Percentiles rank a stretch among this genome's conserved stretches.
These are phyloP conservation scores for Leishmania lainsoni DNA, from an alignment of 208 protist genomes.

Conservation along the genomic window DNA sequence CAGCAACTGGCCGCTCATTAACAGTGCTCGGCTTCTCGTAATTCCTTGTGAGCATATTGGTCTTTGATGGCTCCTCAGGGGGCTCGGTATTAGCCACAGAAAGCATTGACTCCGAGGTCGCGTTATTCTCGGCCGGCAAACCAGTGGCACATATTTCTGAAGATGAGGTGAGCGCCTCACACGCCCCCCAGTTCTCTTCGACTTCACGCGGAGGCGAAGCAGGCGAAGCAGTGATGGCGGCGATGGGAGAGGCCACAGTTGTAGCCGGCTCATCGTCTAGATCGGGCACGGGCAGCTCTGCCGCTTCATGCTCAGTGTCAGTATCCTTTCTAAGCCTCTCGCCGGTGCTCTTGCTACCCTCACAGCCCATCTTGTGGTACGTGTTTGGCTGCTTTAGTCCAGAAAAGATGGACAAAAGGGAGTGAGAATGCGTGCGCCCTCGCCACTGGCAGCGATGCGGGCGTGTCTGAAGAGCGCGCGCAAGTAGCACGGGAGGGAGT, in stretches of 20 bases:
- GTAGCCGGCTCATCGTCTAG: neutral
- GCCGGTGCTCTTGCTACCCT: slow-evolving; percentile 34
- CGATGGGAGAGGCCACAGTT: neutral
- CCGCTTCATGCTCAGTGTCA: too few species aligned
- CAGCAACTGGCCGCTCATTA: too few species aligned
- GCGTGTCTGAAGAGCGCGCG: neutral
- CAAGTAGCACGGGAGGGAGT: neutral
- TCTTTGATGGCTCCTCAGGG: neutral
- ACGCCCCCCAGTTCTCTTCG: too few species aligned
- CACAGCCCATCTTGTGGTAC: slow-evolving; percentile 38
- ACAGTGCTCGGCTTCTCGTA: neutral
- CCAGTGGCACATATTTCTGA: neutral
- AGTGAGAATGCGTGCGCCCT: neutral
- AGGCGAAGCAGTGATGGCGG: neutral
- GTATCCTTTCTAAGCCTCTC: neutral
- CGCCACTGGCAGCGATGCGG: neutral
- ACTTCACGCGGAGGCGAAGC: neutral
- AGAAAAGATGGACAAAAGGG: neutral
- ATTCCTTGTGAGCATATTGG: neutral
- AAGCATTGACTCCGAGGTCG: too few species aligned
- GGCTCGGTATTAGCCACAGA: slow-evolving; percentile 15
- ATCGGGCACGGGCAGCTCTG: neutral
- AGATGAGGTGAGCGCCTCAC: too few species aligned
- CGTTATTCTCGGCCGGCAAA: neutral
- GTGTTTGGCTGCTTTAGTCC: neutral